Percentiles rank a stretch among this genome's conserved stretches.
phyloP scores from a whole-genome alignment of 495 filamentous ascomycete species.

The Xylona heveae region DNA sequence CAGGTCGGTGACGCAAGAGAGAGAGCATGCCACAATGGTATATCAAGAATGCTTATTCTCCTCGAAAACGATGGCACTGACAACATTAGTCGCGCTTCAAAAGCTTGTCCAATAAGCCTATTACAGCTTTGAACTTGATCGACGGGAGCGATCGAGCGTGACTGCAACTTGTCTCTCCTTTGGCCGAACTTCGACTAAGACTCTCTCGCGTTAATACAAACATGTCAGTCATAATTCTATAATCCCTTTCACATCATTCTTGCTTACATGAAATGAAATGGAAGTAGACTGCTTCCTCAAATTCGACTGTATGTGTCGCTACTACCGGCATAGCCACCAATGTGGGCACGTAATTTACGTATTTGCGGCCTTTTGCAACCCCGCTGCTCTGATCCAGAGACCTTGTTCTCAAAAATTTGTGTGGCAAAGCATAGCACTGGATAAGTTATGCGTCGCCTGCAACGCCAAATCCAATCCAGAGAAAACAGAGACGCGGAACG shows the following conservation, averaged over 20 bases:
- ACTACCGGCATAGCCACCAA: constrained; percentile 3
- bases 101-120: no score
- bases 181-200: background rate
- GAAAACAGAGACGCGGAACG: no score
- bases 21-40: no score
- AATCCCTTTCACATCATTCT: background rate
- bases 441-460: no score
- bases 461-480: no score
- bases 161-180: background rate
- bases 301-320: constrained; percentile 1
- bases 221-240: background rate
- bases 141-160: background rate
- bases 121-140: no score
- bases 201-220: background rate
- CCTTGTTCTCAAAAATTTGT: constrained; percentile 7
- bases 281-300: background rate
- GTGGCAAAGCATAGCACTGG: no score
- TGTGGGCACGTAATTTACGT: constrained; percentile 3
- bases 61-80: no score
- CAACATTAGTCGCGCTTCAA: no score
- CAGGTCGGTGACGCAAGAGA: no score
- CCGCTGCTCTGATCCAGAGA: constrained; percentile 1
- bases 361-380: constrained; percentile 3
- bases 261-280: no score
- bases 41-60: no score